Evolutionary conservation across 139 green algal species (phyloP).

Genomic region (Auxenochlorella protothecoides): DNA sequence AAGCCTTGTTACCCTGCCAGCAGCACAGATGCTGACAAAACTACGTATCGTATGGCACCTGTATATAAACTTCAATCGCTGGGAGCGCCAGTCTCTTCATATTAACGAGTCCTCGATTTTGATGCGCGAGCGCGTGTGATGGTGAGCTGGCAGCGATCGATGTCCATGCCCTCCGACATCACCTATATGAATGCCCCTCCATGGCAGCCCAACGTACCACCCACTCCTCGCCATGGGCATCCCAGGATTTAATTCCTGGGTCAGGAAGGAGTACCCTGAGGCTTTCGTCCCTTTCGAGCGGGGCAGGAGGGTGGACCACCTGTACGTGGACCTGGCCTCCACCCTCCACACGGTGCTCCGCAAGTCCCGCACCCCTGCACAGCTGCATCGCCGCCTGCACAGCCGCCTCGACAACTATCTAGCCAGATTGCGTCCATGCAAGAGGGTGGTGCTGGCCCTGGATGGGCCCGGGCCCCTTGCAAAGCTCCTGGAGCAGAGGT

Average conservation of each 20-base stretch:
- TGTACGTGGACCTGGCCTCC: constrained; percentile 70
- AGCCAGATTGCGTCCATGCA: constrained; percentile 26
- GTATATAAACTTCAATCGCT: no score
- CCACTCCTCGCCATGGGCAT: constrained; percentile 45
- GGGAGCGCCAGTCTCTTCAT: no score
- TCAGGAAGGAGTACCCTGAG: constrained; percentile 33
- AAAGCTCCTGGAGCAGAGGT: constrained; percentile 77
- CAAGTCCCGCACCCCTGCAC: constrained; percentile 21
- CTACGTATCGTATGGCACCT: no score
- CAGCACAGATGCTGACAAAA: no score
- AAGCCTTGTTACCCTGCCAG: no score
- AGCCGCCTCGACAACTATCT: constrained; percentile 52
- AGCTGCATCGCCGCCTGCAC: constrained; percentile 56
- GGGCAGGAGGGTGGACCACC: constrained; percentile 37
- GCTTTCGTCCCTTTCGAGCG: constrained; percentile 37
- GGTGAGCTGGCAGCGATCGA: not conserved
- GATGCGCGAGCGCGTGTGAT: not conserved
- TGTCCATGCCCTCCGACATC: no score
- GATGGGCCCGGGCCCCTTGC: constrained; percentile 74
- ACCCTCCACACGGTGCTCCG: constrained; percentile 58
- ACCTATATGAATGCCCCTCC: no score
- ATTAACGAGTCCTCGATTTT: not conserved
- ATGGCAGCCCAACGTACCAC: no score
- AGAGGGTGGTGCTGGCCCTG: constrained; percentile 65
- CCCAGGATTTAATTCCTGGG: constrained; percentile 58